Base-by-base conservation (phyloP, 1,139 yeast species). In the Suhomyces taliae region DNA sequence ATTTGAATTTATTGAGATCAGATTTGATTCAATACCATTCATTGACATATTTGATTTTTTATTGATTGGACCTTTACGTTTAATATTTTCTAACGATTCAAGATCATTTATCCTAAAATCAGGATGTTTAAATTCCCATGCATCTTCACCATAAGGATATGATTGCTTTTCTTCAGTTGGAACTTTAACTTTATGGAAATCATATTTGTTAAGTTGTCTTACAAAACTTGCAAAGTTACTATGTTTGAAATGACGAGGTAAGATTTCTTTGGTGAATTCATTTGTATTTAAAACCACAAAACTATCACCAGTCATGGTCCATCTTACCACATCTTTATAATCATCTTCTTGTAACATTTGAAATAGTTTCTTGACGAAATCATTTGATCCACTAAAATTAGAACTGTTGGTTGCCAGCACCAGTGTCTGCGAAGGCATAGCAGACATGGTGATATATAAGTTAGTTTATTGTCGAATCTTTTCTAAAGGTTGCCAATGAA, bases 91-190 rank as follows among this genome's bases (percentile, higher is more conserved):
- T 43, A 90, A 73, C 14, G 87, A 80, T 24, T 82, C 84, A 47
- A 81, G 72, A 60, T 87, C 89, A 63, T 88, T 83, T 37, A 81
- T 79, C 54, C 81, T 79, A 65, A 93, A 93, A 54, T 85, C 90
- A 0, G 96, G 96, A 64, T 93, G 98, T 62, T 84, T 83, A 70
- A 93, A 93, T 62, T 91, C 97, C 97, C 98, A 93, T 24, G 93
- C 85, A 62, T 85, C 85, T 51, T 87, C 95, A 36, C 91, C 90
- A 57, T 85, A 86, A 45, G 80, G 79, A 51, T 73, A 72, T 40
- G 71, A 71, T 51, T 69, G 73, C 49, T 74, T 74, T 47, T 80
- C 83, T 56, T 82, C 78, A 72, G 64, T 65, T 81, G 66, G 70
- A 54, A 77, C 77, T 65, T 87, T 85, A 35, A 63, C 63, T 57